Evolutionary conservation across 768 basidiomycete genomes (phyloP).

Genomic region (Tricholoma saponaceum): DNA sequence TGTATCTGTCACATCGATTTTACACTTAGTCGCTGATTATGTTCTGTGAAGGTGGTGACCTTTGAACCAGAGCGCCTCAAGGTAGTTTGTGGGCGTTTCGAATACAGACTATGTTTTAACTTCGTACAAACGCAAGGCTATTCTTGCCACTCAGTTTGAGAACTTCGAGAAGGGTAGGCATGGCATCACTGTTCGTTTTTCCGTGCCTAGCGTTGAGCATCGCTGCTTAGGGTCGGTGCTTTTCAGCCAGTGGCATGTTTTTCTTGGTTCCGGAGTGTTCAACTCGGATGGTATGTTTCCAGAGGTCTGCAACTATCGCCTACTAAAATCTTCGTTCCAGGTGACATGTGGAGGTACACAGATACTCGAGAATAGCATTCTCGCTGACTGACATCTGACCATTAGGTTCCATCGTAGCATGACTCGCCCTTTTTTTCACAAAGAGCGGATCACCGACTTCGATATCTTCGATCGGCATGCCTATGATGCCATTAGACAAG

Average conservation of each 20-base stretch:
- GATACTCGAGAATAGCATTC: no score
- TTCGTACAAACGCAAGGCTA: conserved; percentile 11
- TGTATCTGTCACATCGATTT: neutral
- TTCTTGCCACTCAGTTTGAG: conserved; percentile 35
- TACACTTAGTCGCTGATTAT: neutral
- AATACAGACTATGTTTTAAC: neutral
- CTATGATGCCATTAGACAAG: conserved; percentile 38
- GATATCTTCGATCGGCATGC: conserved; percentile 52
- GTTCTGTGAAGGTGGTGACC: conserved; percentile 34
- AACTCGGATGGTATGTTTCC: conserved; percentile 43
- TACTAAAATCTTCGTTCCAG: conserved; percentile 16
- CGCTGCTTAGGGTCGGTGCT: conserved; percentile 22
- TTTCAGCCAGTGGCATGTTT: conserved; percentile 17
- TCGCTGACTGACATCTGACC: neutral
- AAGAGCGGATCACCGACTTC: conserved; percentile 49
- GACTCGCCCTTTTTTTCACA: conserved; percentile 58
- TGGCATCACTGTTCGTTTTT: conserved; percentile 3
- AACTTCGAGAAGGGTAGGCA: conserved; percentile 29
- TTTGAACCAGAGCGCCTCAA: conserved; percentile 40
- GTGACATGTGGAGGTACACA: conserved; percentile 59
- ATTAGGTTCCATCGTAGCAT: conserved; percentile 54
- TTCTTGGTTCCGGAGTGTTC: conserved; percentile 59
- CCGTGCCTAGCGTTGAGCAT: conserved; percentile 14
- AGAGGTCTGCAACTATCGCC: neutral
- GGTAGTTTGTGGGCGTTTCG: neutral